A percentile compares a stretch with the other conserved stretches of the same genome.
phyloP scores from a whole-genome alignment of 1,284 basidiomycete genomes.

The Coniferiporia sulphurascens region DNA sequence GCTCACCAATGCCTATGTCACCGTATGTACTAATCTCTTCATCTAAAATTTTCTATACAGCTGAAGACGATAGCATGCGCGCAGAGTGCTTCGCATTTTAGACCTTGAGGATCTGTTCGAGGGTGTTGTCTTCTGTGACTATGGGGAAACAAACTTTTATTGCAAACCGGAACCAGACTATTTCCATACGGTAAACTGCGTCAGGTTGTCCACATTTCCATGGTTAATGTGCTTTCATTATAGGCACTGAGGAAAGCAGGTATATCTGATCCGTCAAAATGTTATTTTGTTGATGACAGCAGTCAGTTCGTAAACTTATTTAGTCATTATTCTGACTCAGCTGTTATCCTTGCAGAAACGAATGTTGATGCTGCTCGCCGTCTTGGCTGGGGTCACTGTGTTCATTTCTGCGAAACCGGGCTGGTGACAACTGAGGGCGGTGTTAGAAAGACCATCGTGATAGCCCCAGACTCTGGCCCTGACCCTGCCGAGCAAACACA shows the following conservation, averaged over 20 bases:
- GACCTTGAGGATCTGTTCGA: conserved; percentile 74
- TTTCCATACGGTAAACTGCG: conserved; percentile 27
- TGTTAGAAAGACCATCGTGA: conserved; percentile 44
- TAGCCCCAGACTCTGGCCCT: conserved; percentile 26
- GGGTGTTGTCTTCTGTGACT: conserved; percentile 80
- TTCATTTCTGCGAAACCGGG: conserved; percentile 66
- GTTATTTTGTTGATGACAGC: conserved; percentile 75
- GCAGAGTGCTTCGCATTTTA: conserved; percentile 73
- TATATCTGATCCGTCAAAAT: conserved; percentile 58
- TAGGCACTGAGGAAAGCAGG: conserved; percentile 63
- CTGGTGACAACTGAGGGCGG: conserved; percentile 61
- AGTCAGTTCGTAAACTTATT: conserved; percentile 23
- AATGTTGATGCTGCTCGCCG: conserved; percentile 61
- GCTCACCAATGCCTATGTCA: conserved; percentile 74
- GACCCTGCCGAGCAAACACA: conserved; percentile 34
- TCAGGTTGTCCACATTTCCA: not conserved
- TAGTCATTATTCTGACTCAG: no score
- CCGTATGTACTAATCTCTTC: conserved; percentile 39
- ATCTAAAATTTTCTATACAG: not conserved
- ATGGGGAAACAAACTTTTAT: conserved; percentile 59
- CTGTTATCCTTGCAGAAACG: conserved; percentile 18
- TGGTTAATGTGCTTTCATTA: not conserved
- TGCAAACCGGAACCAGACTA: conserved; percentile 81
- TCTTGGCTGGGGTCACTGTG: conserved; percentile 68
- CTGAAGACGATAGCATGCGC: conserved; percentile 57